A percentile compares a stretch with the other conserved stretches of the same genome.
Conservation (phyloP, 768 basidiomycete species). For the Xanthoconium purpureum region DNA sequence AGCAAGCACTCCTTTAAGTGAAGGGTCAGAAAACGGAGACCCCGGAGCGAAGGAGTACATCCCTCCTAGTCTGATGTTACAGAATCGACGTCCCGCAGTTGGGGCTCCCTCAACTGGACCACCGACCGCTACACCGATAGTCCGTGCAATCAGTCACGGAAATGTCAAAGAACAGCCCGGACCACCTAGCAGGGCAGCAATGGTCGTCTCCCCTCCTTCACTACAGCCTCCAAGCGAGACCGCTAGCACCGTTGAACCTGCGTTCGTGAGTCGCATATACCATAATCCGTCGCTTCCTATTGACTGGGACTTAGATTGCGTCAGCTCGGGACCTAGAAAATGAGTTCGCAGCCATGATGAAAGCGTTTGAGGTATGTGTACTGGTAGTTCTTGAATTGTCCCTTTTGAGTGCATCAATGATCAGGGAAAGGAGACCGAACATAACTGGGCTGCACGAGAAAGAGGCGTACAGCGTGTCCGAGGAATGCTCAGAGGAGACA, state of each 20-base stretch:
- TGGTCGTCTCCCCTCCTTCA: conserved; percentile 39
- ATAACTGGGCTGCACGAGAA: conserved; percentile 90
- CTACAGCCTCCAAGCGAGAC: conserved; percentile 42
- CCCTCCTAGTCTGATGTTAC: conserved; percentile 69
- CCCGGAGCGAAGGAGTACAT: conserved; percentile 53
- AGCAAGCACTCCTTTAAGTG: conserved; percentile 47
- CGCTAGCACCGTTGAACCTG: conserved; percentile 50
- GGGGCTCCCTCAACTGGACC: conserved; percentile 26
- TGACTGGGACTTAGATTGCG: conserved; percentile 55
- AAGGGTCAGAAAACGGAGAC: conserved; percentile 56
- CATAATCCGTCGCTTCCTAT: background rate
- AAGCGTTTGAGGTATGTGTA: conserved; percentile 70
- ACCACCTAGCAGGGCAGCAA: conserved; percentile 60
- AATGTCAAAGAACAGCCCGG: conserved; percentile 49
- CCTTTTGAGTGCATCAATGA: conserved; percentile 1
- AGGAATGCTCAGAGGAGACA: conserved; percentile 87
- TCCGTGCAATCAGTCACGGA: conserved; percentile 49
- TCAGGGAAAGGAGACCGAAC: conserved; percentile 94
- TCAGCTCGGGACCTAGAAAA: conserved; percentile 81
- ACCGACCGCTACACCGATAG: conserved; percentile 30
- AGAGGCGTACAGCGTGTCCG: conserved; percentile 72
- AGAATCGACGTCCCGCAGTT: conserved; percentile 47
- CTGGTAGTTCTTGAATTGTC: background rate
- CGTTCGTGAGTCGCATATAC: conserved; percentile 54
- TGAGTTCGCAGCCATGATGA: conserved; percentile 78